Conservation (phyloP, 305 asterid genomes). For the Solanum hybrid region DNA sequence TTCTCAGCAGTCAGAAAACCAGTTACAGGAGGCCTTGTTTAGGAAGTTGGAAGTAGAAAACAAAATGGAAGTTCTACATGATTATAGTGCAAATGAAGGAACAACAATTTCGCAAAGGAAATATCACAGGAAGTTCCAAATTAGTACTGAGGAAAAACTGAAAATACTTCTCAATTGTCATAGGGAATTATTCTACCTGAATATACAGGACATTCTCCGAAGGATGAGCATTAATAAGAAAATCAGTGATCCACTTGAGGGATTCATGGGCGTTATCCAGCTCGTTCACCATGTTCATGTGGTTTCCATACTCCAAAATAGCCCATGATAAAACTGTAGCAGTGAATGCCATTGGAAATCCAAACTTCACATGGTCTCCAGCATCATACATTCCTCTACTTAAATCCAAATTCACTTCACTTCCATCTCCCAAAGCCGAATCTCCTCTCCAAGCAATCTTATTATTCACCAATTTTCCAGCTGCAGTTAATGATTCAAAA, state of each 20-base stretch:
- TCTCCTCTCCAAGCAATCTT: conserved; percentile 65
- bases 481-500: conserved; percentile 19
- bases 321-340: conserved; percentile 64
- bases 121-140: background rate
- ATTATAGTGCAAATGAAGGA: background rate
- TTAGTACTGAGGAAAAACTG: background rate
- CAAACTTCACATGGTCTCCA: conserved; percentile 57
- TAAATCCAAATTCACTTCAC: conserved; percentile 40
- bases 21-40: background rate
- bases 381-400: conserved; percentile 62
- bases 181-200: conserved; percentile 30
- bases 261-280: conserved; percentile 37
- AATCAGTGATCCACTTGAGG: conserved; percentile 56
- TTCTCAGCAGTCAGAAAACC: background rate
- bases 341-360: conserved; percentile 75
- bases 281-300: conserved; percentile 32
- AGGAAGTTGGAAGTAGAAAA: background rate
- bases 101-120: background rate
- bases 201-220: conserved; percentile 39
- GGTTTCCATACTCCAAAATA: conserved; percentile 39
- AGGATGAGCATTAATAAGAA: conserved; percentile 61
- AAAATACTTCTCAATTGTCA: background rate
- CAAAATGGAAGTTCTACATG: background rate
- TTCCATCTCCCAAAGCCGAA: conserved; percentile 53
- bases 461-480: conserved; percentile 49